A percentile compares a stretch with the other conserved stretches of the same genome.
Conservation (phyloP, 805 yeast genomes). For the Candida silvatica region DNA sequence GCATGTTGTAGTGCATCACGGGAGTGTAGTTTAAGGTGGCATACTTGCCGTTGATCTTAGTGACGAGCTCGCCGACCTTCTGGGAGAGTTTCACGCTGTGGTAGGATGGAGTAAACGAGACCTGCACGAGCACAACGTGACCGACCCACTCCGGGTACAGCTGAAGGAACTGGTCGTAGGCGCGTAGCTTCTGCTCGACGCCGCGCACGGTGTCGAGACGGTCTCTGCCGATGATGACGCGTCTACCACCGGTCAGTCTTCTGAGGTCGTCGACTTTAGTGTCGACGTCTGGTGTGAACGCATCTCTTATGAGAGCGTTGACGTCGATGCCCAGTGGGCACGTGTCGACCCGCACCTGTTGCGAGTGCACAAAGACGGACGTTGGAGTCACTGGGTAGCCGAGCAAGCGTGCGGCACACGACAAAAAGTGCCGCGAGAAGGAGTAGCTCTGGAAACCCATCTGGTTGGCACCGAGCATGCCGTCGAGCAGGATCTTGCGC, state of each 20-base stretch:
- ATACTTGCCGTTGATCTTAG: conserved; percentile 74
- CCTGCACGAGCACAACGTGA: conserved; percentile 83
- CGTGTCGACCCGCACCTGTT: conserved; percentile 62
- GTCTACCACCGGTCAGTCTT: conserved; percentile 53
- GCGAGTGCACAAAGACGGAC: conserved; percentile 61
- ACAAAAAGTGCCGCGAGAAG: conserved; percentile 83
- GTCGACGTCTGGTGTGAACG: conserved; percentile 41
- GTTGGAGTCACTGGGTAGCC: conserved; percentile 67
- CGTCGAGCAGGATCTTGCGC: conserved; percentile 75
- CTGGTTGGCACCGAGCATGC: conserved; percentile 83
- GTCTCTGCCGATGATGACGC: conserved; percentile 90
- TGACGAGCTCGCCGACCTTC: conserved; percentile 74
- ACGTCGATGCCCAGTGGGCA: conserved; percentile 90
- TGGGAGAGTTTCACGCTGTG: conserved; percentile 62
- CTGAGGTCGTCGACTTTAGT: conserved; percentile 58
- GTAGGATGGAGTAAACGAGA: conserved; percentile 68
- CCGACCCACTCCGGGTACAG: conserved; percentile 87
- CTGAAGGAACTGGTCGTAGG: conserved; percentile 79
- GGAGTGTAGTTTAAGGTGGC: conserved; percentile 82
- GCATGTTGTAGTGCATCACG: conserved; percentile 86
- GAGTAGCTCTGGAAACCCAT: conserved; percentile 81
- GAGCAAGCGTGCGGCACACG: conserved; percentile 79
- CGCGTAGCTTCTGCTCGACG: conserved; percentile 85
- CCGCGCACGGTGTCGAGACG: conserved; percentile 89
- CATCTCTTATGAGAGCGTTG: conserved; percentile 54